Conservation (phyloP, 108 stramenopile genomes). For the Schizochytrium sp. region DNA sequence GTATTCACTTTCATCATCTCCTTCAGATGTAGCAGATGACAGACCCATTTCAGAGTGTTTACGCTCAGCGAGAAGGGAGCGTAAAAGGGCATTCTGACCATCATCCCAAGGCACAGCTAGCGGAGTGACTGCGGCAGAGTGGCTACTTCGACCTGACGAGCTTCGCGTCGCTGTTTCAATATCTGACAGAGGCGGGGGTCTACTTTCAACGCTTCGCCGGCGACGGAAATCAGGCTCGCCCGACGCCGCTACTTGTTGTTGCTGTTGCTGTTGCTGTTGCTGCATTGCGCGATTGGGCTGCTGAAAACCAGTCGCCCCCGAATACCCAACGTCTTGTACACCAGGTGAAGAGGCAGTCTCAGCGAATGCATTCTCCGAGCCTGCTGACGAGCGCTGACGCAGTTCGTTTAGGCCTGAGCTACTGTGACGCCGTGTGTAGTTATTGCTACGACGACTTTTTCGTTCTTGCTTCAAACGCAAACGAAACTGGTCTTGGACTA, state of each 20-base stretch:
- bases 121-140: background rate
- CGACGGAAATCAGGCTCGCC: too few species aligned
- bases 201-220: background rate
- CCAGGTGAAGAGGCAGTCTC: background rate
- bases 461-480: constrained; percentile 26
- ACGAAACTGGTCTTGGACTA: constrained; percentile 43
- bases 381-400: background rate
- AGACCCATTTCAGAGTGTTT: constrained; percentile 14
- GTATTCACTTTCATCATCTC: constrained; percentile 40
- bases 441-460: background rate
- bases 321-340: too few species aligned
- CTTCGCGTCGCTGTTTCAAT: constrained; percentile 13
- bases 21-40: background rate
- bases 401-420: background rate
- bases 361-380: background rate
- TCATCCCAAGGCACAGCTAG: constrained; percentile 38
- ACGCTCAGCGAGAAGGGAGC: constrained; percentile 32
- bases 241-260: background rate
- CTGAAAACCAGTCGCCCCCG: too few species aligned
- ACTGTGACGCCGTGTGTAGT: background rate
- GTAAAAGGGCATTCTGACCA: constrained; percentile 1
- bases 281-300: too few species aligned
- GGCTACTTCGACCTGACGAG: background rate
- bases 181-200: background rate
- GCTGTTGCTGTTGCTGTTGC: background rate